Evolutionary conservation across 1,284 basidiomycete species (phyloP).

Genomic region (Vanrija humicola): DNA sequence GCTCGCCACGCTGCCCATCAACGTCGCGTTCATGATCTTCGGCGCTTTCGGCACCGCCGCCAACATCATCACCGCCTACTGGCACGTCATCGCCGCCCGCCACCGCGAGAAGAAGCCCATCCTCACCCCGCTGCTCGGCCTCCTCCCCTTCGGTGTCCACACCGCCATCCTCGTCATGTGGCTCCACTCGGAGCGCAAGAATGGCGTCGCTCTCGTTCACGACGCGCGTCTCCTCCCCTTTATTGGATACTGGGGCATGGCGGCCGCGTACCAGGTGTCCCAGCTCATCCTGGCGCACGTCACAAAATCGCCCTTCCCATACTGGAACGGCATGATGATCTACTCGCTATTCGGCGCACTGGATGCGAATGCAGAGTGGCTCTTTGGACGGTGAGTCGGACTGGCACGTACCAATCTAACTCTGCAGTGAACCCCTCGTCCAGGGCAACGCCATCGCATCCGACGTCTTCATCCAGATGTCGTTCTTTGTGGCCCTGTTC

Average conservation of each 20-base stretch:
- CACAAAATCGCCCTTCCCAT: constrained; percentile 76
- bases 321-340: constrained; percentile 81
- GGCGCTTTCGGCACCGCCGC: constrained; percentile 67
- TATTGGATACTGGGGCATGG: constrained; percentile 84
- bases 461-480: constrained; percentile 59
- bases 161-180: constrained; percentile 69
- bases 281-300: constrained; percentile 92
- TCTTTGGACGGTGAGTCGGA: constrained; percentile 69
- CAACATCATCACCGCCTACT: constrained; percentile 78
- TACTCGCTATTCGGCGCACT: constrained; percentile 72
- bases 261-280: constrained; percentile 64
- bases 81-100: constrained; percentile 65
- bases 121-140: constrained; percentile 62
- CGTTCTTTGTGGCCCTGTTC: constrained; percentile 59
- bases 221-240: constrained; percentile 75
- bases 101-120: constrained; percentile 51
- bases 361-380: constrained; percentile 70
- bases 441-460: constrained; percentile 55
- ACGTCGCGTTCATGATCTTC: constrained; percentile 84
- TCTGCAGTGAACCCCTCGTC: constrained; percentile 33
- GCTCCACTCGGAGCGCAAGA: constrained; percentile 62
- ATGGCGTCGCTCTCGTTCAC: constrained; percentile 52
- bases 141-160: constrained; percentile 74
- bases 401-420: no score
- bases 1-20: constrained; percentile 62